A percentile compares a stretch with the other conserved stretches of the same genome.
Evolutionary conservation across 2,329 filamentous ascomycete species (phyloP).

Genomic region (Incumbomyces delicatus): DNA sequence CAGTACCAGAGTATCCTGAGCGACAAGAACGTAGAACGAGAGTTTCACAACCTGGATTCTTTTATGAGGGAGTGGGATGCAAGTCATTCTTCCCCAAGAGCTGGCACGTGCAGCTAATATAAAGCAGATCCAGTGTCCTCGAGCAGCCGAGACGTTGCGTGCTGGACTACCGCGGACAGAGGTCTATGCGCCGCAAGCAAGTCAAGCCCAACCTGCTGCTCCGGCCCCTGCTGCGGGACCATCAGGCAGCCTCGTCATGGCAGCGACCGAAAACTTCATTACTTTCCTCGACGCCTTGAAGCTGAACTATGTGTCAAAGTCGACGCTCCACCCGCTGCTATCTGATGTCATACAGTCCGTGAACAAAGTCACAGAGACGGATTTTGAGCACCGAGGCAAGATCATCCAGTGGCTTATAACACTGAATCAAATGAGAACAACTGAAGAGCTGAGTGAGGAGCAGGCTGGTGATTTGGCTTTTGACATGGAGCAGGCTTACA

Average conservation of each 20-base stretch:
- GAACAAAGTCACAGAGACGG: slow-evolving; percentile 89
- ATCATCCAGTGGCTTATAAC: slow-evolving; percentile 98
- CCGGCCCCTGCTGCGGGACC: slow-evolving; percentile 26
- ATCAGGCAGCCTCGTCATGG: slow-evolving; percentile 62
- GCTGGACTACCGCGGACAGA: slow-evolving; percentile 71
- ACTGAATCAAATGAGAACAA: slow-evolving; percentile 94
- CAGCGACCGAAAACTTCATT: slow-evolving; percentile 96
- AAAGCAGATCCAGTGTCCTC: slow-evolving; percentile 75
- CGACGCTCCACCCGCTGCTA: slow-evolving; percentile 87
- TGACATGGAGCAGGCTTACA: slow-evolving; percentile 89
- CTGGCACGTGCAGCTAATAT: background rate
- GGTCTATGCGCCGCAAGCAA: slow-evolving; percentile 22
- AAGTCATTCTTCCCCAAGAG: slow-evolving; percentile 26
- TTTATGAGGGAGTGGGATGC: slow-evolving; percentile 93
- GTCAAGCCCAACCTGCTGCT: slow-evolving; percentile 1
- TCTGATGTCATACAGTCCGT: slow-evolving; percentile 95
- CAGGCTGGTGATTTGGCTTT: slow-evolving; percentile 82
- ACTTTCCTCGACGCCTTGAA: slow-evolving; percentile 93
- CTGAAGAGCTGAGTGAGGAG: slow-evolving; percentile 77
- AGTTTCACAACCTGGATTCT: slow-evolving; percentile 77
- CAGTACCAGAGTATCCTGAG: slow-evolving; percentile 93
- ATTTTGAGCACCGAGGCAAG: slow-evolving; percentile 92
- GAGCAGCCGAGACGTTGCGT: slow-evolving; percentile 82
- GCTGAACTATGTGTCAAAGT: slow-evolving; percentile 84
- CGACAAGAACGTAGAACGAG: slow-evolving; percentile 79